Conservation (phyloP, 257 asterid genomes). For the Capsicum baccatum region DNA sequence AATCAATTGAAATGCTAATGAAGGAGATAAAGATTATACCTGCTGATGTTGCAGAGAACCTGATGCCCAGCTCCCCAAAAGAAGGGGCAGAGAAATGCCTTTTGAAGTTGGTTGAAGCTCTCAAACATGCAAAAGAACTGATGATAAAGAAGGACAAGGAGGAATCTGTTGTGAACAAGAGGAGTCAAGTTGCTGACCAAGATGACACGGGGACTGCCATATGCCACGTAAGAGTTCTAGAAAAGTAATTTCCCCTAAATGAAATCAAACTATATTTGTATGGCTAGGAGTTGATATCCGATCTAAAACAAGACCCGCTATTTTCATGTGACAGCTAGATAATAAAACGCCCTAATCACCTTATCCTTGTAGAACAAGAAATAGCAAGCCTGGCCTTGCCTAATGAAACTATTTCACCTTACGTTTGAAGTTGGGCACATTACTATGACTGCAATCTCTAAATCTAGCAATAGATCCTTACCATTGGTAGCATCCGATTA, state of each 20-base stretch:
- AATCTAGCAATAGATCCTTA: neutral
- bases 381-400: neutral
- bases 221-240: too few relatives aligned
- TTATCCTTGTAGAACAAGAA: slow-evolving; percentile 14
- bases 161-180: neutral
- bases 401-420: neutral
- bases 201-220: too few relatives aligned
- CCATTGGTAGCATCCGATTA: neutral
- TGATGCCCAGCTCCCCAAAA: slow-evolving; percentile 34
- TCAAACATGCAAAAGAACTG: slow-evolving; percentile 19
- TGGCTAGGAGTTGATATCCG: neutral
- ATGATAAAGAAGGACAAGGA: neutral
- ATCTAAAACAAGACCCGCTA: neutral
- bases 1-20: slow-evolving; percentile 26
- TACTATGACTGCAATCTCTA: neutral
- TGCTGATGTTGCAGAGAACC: slow-evolving; percentile 39
- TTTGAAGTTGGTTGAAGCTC: slow-evolving; percentile 31
- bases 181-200: too few relatives aligned
- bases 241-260: too few relatives aligned
- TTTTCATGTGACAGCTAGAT: neutral
- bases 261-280: neutral
- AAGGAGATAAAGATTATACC: slow-evolving; percentile 35
- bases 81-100: slow-evolving; percentile 36
- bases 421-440: neutral
- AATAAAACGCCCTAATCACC: neutral